These are phyloP conservation scores for Yarrowia sp. DNA, from an alignment of 805 yeast genomes.

Conservation along the genomic window DNA sequence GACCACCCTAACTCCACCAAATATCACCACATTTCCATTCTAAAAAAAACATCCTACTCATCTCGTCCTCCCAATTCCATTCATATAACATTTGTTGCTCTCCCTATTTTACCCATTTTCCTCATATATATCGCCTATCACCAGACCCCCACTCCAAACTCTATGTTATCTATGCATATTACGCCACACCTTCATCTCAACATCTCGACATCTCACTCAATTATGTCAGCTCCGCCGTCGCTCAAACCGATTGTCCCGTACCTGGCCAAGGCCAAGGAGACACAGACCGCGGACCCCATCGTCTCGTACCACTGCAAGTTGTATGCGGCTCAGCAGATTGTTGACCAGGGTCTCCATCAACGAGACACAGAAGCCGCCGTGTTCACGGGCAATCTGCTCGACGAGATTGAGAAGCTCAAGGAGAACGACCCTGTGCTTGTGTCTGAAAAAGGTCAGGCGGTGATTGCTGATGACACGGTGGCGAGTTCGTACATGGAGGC, in stretches of 20 bases:
- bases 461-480: conserved; percentile 67
- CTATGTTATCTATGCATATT: no score
- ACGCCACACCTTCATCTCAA: no score
- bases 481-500: conserved; percentile 61
- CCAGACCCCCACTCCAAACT: no score
- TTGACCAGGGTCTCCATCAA: conserved; percentile 66
- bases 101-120: no score
- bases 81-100: no score
- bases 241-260: conserved; percentile 46
- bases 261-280: conserved; percentile 54
- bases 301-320: conserved; percentile 75
- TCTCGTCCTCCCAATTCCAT: no score
- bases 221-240: conserved; percentile 42
- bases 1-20: no score
- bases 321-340: conserved; percentile 75
- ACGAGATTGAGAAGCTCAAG: conserved; percentile 70
- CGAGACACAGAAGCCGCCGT: conserved; percentile 61
- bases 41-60: no score
- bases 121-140: no score
- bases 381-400: conserved; percentile 68
- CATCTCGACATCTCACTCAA: background rate
- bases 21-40: no score
- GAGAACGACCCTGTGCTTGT: conserved; percentile 52
- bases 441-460: conserved; percentile 51
- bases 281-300: conserved; percentile 64